phyloP scores from a whole-genome alignment of 305 asterid genomes.

The Plantago coronopus region DNA sequence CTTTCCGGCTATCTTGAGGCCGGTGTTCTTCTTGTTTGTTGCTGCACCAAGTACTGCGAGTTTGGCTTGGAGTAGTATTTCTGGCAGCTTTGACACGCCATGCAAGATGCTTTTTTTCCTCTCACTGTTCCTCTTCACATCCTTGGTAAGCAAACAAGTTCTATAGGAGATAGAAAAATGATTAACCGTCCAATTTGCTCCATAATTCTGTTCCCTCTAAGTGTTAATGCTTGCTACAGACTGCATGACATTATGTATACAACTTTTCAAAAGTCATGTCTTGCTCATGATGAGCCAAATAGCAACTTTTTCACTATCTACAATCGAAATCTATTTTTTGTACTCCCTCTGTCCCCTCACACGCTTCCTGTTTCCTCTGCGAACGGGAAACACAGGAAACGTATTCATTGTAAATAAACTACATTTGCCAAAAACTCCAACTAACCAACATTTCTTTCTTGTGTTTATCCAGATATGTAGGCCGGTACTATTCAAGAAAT shows the following conservation, averaged over 20 bases:
- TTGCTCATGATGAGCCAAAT: too few relatives aligned
- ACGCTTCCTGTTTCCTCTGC: too few relatives aligned
- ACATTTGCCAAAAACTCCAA: not conserved
- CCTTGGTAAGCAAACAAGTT: slow-evolving; percentile 45
- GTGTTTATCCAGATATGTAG: slow-evolving; percentile 31
- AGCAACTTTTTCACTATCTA: too few relatives aligned
- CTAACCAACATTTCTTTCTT: not conserved
- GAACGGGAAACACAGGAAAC: too few relatives aligned
- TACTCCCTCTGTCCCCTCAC: too few relatives aligned
- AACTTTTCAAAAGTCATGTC: too few relatives aligned
- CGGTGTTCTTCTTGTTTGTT: slow-evolving; percentile 41
- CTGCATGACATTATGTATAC: too few relatives aligned
- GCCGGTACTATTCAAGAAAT: slow-evolving; percentile 45
- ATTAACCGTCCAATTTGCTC: too few relatives aligned
- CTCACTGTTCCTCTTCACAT: slow-evolving; percentile 41
- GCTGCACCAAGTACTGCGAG: slow-evolving; percentile 49
- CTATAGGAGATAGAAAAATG: too few relatives aligned
- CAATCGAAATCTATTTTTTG: too few relatives aligned
- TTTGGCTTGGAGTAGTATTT: slow-evolving; percentile 44
- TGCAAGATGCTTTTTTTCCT: slow-evolving; percentile 48
- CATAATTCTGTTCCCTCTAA: not conserved
- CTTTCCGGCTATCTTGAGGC: slow-evolving; percentile 38
- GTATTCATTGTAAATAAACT: too few relatives aligned
- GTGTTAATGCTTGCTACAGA: too few relatives aligned
- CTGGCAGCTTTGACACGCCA: slow-evolving; percentile 35